A percentile compares a stretch with the other conserved stretches of the same genome.
phyloP scores from a whole-genome alignment of 1,139 yeast genomes.

The Zygotorulaspora mrakii region DNA sequence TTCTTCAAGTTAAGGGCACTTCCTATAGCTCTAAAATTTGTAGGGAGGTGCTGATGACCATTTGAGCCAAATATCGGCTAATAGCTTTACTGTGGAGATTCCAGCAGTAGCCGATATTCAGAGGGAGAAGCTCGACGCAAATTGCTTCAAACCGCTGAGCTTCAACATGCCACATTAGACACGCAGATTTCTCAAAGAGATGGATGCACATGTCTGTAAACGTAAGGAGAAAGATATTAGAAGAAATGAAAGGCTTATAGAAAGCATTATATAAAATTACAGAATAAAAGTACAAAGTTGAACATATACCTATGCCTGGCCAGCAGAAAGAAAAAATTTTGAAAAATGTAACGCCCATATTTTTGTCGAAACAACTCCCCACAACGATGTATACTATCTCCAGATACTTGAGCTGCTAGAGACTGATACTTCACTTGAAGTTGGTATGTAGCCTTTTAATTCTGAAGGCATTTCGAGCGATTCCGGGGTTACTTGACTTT shows the following conservation, averaged over 20 bases:
- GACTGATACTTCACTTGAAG: slow-evolving; percentile 4
- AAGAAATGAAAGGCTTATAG: not conserved
- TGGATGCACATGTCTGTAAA: too few species aligned
- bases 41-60: too few species aligned
- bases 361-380: not conserved
- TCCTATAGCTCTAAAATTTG: too few species aligned
- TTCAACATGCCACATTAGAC: too few species aligned
- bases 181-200: too few species aligned
- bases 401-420: slow-evolving; percentile 5
- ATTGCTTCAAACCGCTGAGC: too few species aligned
- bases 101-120: too few species aligned
- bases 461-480: slow-evolving; percentile 5
- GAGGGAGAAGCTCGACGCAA: too few species aligned
- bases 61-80: too few species aligned
- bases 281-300: slow-evolving; percentile 2
- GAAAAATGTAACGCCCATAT: not conserved
- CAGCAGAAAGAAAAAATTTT: slow-evolving; percentile 12
- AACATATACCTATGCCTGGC: slow-evolving; percentile 10
- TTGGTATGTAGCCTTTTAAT: slow-evolving; percentile 4
- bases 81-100: too few species aligned
- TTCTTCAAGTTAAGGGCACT: too few species aligned
- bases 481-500: slow-evolving; percentile 4
- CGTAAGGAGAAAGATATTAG: too few species aligned
- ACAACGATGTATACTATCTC: slow-evolving; percentile 1
- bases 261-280: slow-evolving; percentile 1